Evolutionary conservation across 805 yeast genomes (phyloP), one percentile per base, ranked within the genome.

Genomic region (Saccharomycopsis sp.): DNA sequence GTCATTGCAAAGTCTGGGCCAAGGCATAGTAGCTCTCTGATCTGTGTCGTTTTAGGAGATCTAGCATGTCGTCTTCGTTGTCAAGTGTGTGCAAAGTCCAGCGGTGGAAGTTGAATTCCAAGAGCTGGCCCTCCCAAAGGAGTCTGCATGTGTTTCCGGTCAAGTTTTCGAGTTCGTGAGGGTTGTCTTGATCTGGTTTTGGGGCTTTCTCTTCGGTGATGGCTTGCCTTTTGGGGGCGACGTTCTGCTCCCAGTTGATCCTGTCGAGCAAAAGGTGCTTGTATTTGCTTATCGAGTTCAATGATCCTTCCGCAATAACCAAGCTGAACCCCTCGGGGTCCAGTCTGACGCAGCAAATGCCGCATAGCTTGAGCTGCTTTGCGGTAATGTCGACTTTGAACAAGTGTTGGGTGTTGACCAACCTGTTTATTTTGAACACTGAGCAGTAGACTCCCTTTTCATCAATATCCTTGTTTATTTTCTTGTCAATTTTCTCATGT

Each of bases 331-430:
- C 27, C n/a, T 25, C 27, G n/a, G n/a, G n/a, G 5, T 54, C 37
- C 12, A 51, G 58, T 2, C 67, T 61, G 17, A 70, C 56, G 2
- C 65, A 55, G 43, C 78, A 68, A 19, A 75, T 64, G 0, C 98
- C 99, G 2, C 64, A 65, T 19, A 88, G 58, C 2, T 64, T 70
- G 36, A 75, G 56, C 54, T 89, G 89, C 48, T 75, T 75, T 1
- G 95, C 94, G 57, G 86, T 86, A 46, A 71, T 73, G 52, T 85
- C 88, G 5, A 88, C 69, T 53, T 87, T 83, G 59, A 65, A 87
- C 34, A 71, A 61, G 49, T 84, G 83, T 47, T 78, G 77, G 0
- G 82, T 80, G 56, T 79, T 78, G 1, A 64, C 62, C 9, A 84
- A 57, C 34, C 66, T 59, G 16, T 66, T 60, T 10, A 87, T 64